Base-by-base conservation (phyloP, 2,329 filamentous ascomycete genomes). In the Leptodontidium sp. region DNA sequence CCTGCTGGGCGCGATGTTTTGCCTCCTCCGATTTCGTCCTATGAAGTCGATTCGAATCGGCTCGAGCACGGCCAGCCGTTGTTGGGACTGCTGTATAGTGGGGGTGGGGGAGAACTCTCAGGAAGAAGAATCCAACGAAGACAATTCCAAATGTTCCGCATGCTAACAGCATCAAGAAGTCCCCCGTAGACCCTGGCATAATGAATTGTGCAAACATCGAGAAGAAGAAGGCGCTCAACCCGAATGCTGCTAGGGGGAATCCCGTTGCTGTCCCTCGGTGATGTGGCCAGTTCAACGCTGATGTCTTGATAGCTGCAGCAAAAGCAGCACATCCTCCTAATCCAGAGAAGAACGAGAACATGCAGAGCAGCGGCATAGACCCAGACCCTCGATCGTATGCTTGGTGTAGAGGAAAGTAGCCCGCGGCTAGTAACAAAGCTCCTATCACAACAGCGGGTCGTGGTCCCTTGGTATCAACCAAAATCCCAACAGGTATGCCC, bases 211-310 rank as follows among this genome's bases (percentile, higher is more conserved):
- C 93, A 43, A 97, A 81, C 2, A 90, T 85, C 0, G 96, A 95
- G 82, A 98, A 99, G 83, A 98, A 97, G 81, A 99, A 96, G 65
- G 96, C 96, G 78, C 94, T 98, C 67, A 99, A 82, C 2, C 96
- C 96, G 78, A 98, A 98, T 2, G 93, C 94, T 67, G 96, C 93
- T 66, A 98, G 82, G 6, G 96, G 95, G 75, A 98, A 96, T 1
- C 94, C 94, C 6, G 96, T 98, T 6, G 96, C 96, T 3, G 95
- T 97, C 66, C 96, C 96, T 72, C 96, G 89, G 78, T 97, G 91
- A 68, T 91, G 88, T 14, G 95, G 95, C 89, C 94, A 98, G 81
- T 98, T 98, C 72, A 96, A 86, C 11, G 94, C 94, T 61, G 92
- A 94, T 78, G 84, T 84, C 79, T 99, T 99, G 77, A 99, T 89